Evolutionary conservation across 768 basidiomycete genomes (phyloP).

Genomic region (Naganishia antarctica): DNA sequence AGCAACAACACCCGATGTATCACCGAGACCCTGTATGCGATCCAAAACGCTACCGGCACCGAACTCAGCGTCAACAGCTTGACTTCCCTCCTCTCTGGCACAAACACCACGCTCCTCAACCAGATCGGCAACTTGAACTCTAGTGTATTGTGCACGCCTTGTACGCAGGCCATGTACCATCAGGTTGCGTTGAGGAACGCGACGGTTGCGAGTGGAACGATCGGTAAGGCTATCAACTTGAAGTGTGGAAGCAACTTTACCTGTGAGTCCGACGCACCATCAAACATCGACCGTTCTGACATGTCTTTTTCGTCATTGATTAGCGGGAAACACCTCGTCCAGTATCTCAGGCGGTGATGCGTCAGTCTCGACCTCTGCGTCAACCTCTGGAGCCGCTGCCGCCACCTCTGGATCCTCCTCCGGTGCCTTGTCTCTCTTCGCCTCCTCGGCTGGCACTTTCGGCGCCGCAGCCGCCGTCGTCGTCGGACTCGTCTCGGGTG

Average conservation of each 20-base stretch:
- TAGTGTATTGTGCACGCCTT: conserved; percentile 46
- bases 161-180: conserved; percentile 44
- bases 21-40: conserved; percentile 36
- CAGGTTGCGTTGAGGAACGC: conserved; percentile 36
- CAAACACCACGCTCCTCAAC: conserved; percentile 28
- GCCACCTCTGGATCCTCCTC: conserved; percentile 13
- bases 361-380: conserved; percentile 26
- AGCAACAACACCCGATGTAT: conserved; percentile 47
- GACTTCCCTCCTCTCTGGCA: conserved; percentile 35
- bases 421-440: conserved; percentile 20
- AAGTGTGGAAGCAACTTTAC: conserved; percentile 41
- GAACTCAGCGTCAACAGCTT: conserved; percentile 37
- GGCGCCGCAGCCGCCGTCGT: conserved; percentile 27
- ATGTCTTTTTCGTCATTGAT: background rate
- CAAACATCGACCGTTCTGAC: background rate
- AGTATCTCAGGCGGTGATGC: conserved; percentile 21
- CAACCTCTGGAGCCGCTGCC: conserved; percentile 24
- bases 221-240: conserved; percentile 35
- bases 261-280: conserved; percentile 31
- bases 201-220: conserved; percentile 31
- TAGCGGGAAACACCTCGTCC: conserved; percentile 10
- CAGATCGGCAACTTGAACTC: conserved; percentile 27
- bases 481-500: conserved; percentile 21
- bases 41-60: conserved; percentile 42
- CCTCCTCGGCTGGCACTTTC: conserved; percentile 9